These are phyloP conservation scores for Prinsepia uniflora DNA, from an alignment of 306 rosid genomes.

Conservation along the genomic window DNA sequence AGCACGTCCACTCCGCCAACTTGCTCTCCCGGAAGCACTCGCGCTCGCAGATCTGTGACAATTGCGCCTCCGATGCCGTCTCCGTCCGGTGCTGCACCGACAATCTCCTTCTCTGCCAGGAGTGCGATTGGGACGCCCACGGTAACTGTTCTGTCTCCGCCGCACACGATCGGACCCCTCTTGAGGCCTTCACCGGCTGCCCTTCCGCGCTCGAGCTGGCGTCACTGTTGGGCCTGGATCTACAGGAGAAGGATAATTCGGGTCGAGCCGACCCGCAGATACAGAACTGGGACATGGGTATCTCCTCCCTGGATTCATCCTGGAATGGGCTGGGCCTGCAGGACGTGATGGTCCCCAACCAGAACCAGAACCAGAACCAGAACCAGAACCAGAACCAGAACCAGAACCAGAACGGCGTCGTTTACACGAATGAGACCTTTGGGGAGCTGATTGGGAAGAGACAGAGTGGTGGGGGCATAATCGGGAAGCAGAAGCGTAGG, in stretches of 20 bases:
- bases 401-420: conserved; percentile 24
- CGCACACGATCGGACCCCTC: conserved; percentile 39
- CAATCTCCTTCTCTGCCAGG: conserved; percentile 57
- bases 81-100: conserved; percentile 57
- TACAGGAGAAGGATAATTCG: conserved; percentile 19
- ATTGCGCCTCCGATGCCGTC: conserved; percentile 46
- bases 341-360: conserved; percentile 49
- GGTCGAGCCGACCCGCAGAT: conserved; percentile 8
- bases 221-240: conserved; percentile 47
- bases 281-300: conserved; percentile 24
- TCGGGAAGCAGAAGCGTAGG: conserved; percentile 50
- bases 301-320: conserved; percentile 18
- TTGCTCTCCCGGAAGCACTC: conserved; percentile 53
- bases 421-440: background rate
- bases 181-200: conserved; percentile 57
- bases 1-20: conserved; percentile 66
- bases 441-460: conserved; percentile 23
- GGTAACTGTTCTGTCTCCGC: conserved; percentile 40
- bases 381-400: background rate
- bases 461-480: conserved; percentile 11
- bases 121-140: conserved; percentile 62
- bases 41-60: conserved; percentile 68
- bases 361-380: background rate
- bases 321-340: conserved; percentile 29
- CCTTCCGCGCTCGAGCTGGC: conserved; percentile 55